Base-by-base conservation (phyloP, 768 basidiomycete species). In the Naganishia vaughanmartiniae region DNA sequence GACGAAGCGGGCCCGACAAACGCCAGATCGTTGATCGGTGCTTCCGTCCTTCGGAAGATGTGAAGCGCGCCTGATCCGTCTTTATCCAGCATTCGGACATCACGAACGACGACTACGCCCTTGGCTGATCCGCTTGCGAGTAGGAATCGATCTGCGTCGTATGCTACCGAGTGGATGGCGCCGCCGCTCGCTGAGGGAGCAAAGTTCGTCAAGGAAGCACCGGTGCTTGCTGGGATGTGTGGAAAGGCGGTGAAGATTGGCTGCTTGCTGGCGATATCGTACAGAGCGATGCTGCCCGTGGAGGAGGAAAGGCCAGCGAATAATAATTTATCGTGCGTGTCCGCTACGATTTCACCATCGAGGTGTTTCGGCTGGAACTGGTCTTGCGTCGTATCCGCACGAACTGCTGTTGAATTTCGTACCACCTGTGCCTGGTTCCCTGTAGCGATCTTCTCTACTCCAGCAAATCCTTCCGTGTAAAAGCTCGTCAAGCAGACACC, bases 91-190 rank as follows among this genome's bases (percentile, higher is more conserved):
- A 81, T 78, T n/a, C 86, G 83, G 0, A 85, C 83, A 74, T 89
- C 87, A 74, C 86, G 86, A 4, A 90, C 71, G 0, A 84, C 80
- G 0, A 89, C 83, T 10, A 87, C 74, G 2, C 89, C 89, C 7
- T 79, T 79, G 2, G 80, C 79, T 15, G 88, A 85, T 2, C 89
- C 89, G 14, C 87, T 87, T 0, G 85, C 88, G 14, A 90, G 80
- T 4, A 88, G 76, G 57, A 83, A 79, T 58, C 80, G 75, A 3
- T 73, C 65, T 2, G 81, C 70, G 21, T 84, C 82, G 75, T 87
- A 85, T 4, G 83, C 78, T 57, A 89, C 84, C 9, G 86, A 80
- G 21, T 63, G 42, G 4, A 72, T 69, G 7, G 71, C 60, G 15
- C 71, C 71, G 24, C 71, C 67, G 7, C 30, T 83, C 82, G 24